phyloP scores from a whole-genome alignment of 2,329 filamentous ascomycete genomes.

The Scedosporium aurantiacum region DNA sequence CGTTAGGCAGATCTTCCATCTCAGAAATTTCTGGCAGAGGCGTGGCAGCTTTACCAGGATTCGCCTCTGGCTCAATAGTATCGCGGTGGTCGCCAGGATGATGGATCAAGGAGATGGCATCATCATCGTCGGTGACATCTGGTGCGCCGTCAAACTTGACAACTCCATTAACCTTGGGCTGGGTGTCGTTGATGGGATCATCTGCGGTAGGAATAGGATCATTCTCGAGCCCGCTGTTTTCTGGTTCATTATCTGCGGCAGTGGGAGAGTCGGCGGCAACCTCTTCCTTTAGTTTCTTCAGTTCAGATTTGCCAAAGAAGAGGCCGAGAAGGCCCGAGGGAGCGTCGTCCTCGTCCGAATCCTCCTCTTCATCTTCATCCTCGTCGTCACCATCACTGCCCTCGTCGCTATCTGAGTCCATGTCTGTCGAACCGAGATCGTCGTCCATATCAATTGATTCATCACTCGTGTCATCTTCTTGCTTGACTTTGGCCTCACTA shows the following conservation, averaged over 20 bases:
- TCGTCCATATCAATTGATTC: slow-evolving; percentile 35
- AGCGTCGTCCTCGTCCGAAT: slow-evolving; percentile 31
- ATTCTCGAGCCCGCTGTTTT: background rate
- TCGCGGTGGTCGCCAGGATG: slow-evolving; percentile 16
- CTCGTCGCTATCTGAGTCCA: slow-evolving; percentile 32
- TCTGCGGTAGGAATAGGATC: background rate
- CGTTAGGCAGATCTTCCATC: background rate
- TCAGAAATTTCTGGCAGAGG: background rate
- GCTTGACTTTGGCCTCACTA: background rate
- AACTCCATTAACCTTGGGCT: slow-evolving; percentile 1
- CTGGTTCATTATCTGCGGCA: slow-evolving; percentile 10
- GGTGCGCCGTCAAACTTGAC: slow-evolving; percentile 14
- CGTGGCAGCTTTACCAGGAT: background rate
- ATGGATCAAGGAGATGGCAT: slow-evolving; percentile 22
- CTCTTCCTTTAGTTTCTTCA: slow-evolving; percentile 39
- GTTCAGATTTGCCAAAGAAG: slow-evolving; percentile 47
- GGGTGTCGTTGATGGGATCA: background rate
- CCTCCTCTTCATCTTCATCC: slow-evolving; percentile 33
- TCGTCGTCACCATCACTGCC: slow-evolving; percentile 29
- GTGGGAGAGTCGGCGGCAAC: slow-evolving; percentile 14
- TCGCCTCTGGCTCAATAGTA: background rate
- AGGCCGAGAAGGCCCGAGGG: slow-evolving; percentile 40
- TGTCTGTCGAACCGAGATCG: slow-evolving; percentile 28
- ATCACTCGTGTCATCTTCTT: slow-evolving; percentile 16
- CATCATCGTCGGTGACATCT: slow-evolving; percentile 17